Base-by-base conservation (phyloP, 108 stramenopile species). In the Cyclotella kingstonii region DNA sequence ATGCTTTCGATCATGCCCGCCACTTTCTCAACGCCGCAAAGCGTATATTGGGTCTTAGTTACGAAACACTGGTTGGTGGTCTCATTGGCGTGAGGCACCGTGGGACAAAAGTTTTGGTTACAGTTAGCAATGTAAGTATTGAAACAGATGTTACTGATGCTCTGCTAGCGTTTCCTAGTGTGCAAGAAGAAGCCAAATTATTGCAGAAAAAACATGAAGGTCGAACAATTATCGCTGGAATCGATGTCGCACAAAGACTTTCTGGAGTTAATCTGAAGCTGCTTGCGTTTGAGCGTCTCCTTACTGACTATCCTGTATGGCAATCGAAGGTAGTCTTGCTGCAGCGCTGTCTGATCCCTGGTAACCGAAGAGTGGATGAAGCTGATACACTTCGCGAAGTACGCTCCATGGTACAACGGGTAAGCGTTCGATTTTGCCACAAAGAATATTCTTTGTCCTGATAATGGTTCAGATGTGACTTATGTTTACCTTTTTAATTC, bases 1-100 rank as follows among this genome's bases (percentile, higher is more conserved):
- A 99, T 79, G 93, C 99, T 8, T 99, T 99, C 84, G 98, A 99
- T 70, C 98, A 99, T 68, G 98, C 99, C 2, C 80, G 99, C 7
- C 99, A 99, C 69, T 99, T 99, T 78, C 77, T 99, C 51, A 98
- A 98, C 76, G 97, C 97, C 7, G 83, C 95, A 66, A 98, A 98
- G 70, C 95, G 99, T 3, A 93, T 98, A 45, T 70, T 99, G 60
- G 99, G 99, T n/a, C 66, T 98, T 36, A 87, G 73, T 36, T 95
- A 96, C 60, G 87, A 96, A 60, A 84, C 70, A 58, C 47, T 94
- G 19, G 78, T 78, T 1, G 94, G 99, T 18, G 99, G 99, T 31
- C 76, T 98, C 41, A 96, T 98, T 60, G 98, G 97, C 3, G 87
- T 99, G 17, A 76, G 86, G 60, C 86, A 91, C 68, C 67, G 86